A percentile compares a stretch with the other conserved stretches of the same genome.
Evolutionary conservation across 2,329 filamentous ascomycete genomes (phyloP).

Genomic region (Stemphylium vesicarium): DNA sequence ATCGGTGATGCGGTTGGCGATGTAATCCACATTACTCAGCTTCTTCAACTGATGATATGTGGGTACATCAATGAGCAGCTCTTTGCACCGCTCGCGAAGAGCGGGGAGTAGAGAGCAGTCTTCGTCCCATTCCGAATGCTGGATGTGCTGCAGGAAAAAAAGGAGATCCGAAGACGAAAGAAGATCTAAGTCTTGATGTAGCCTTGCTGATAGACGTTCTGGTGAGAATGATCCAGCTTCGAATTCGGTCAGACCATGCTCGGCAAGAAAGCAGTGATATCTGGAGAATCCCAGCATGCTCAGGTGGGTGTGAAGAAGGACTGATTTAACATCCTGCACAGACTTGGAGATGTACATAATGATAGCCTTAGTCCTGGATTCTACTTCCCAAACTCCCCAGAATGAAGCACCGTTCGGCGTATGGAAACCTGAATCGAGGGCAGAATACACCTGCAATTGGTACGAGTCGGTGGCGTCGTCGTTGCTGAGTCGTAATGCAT

Average conservation of each 20-base stretch:
- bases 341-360: constrained; percentile 48
- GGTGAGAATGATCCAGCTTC: constrained; percentile 9
- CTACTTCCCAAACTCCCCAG: constrained; percentile 46
- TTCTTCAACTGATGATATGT: constrained; percentile 46
- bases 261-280: constrained; percentile 46
- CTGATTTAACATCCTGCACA: constrained; percentile 36
- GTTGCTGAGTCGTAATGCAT: constrained; percentile 26
- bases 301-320: constrained; percentile 44
- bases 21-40: constrained; percentile 46
- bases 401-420: constrained; percentile 42
- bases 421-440: constrained; percentile 49
- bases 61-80: constrained; percentile 45
- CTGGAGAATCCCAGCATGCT: constrained; percentile 42
- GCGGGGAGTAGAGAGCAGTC: constrained; percentile 37
- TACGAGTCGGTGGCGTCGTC: constrained; percentile 40
- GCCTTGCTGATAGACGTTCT: constrained; percentile 30
- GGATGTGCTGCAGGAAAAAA: constrained; percentile 43
- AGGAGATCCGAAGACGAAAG: constrained; percentile 45
- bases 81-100: constrained; percentile 38
- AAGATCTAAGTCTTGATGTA: constrained; percentile 43
- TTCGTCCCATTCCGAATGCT: constrained; percentile 41
- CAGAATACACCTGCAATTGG: constrained; percentile 40
- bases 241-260: constrained; percentile 34
- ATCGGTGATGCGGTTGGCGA: constrained; percentile 36
- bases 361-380: constrained; percentile 33